A percentile compares a stretch with the other conserved stretches of the same genome.
Evolutionary conservation across 495 filamentous ascomycete genomes (phyloP).

Genomic region (Penicillium turbatum): DNA sequence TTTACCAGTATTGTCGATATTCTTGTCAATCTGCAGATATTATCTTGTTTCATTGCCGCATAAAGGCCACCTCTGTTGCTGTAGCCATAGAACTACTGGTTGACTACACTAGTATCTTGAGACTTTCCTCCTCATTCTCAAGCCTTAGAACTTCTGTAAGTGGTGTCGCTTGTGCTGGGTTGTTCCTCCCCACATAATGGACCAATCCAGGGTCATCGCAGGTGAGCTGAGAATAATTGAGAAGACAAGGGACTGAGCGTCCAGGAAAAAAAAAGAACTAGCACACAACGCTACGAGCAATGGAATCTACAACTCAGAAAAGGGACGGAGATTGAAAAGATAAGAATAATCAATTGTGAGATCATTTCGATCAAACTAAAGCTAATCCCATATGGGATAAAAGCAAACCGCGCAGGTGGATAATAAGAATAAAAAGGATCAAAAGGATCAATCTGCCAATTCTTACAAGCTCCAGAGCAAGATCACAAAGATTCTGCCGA

Average conservation of each 20-base stretch:
- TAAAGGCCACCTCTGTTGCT: not conserved
- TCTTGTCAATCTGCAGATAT: not conserved
- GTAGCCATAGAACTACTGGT: not conserved
- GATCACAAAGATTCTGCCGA: constrained; percentile 6
- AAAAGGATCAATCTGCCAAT: not conserved
- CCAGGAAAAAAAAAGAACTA: not conserved
- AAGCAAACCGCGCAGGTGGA: not conserved
- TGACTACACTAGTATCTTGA: not conserved
- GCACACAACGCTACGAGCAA: not conserved
- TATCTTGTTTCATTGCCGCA: not conserved
- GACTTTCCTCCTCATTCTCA: not conserved
- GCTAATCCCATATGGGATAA: not conserved
- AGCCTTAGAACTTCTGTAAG: not conserved
- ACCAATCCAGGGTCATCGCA: too few species aligned
- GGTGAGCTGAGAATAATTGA: too few species aligned
- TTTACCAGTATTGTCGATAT: constrained; percentile 1
- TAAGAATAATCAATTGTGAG: constrained; percentile 1
- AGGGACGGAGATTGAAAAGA: not conserved
- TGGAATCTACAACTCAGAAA: not conserved
- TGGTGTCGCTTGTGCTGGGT: too few species aligned
- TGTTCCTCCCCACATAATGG: too few species aligned
- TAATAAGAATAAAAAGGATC: not conserved
- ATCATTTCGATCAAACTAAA: constrained; percentile 1
- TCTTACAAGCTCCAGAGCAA: constrained; percentile 4
- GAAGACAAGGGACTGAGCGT: too few species aligned